Conservation (phyloP, 768 basidiomycete genomes). For the Amanita jacksonii region DNA sequence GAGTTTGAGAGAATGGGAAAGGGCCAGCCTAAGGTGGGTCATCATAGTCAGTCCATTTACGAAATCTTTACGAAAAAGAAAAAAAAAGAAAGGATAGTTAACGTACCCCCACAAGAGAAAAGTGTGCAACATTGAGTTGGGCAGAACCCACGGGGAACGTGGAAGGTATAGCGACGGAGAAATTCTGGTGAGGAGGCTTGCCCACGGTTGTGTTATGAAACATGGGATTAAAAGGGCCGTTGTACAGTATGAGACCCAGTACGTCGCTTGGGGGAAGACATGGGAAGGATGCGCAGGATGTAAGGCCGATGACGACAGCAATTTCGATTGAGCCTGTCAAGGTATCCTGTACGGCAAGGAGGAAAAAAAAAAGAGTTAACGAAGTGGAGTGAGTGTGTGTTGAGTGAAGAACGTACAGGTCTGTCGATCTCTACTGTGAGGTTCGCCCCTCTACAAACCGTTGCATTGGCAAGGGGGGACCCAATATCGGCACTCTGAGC, state of each 20-base stretch:
- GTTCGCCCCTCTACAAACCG: constrained; percentile 26
- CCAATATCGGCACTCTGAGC: constrained; percentile 35
- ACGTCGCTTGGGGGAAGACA: constrained; percentile 17
- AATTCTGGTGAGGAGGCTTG: constrained; percentile 35
- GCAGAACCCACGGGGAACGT: constrained; percentile 19
- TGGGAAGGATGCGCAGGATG: constrained; percentile 21
- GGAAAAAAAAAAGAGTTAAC: neutral
- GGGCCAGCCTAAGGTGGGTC: constrained; percentile 20
- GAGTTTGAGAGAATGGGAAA: constrained; percentile 20
- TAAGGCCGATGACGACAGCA: constrained; percentile 34
- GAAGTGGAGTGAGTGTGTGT: too few relatives aligned
- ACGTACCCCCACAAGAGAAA: constrained; percentile 33
- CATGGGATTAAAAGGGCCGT: constrained; percentile 32
- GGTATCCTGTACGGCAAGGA: constrained; percentile 20
- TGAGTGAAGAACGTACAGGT: constrained; percentile 27
- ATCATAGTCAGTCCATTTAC: neutral
- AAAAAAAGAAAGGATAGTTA: too few relatives aligned
- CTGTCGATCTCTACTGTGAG: constrained; percentile 37
- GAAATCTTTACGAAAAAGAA: neutral
- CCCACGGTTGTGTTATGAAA: constrained; percentile 15
- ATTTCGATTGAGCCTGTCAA: constrained; percentile 33
- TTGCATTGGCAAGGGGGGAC: constrained; percentile 24
- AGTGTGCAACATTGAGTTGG: constrained; percentile 26
- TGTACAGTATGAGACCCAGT: constrained; percentile 37
- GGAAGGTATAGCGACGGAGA: constrained; percentile 31